A percentile compares a stretch with the other conserved stretches of the same genome.
Conservation (phyloP, 805 yeast species). For the Pichia rugopelliculosa region DNA sequence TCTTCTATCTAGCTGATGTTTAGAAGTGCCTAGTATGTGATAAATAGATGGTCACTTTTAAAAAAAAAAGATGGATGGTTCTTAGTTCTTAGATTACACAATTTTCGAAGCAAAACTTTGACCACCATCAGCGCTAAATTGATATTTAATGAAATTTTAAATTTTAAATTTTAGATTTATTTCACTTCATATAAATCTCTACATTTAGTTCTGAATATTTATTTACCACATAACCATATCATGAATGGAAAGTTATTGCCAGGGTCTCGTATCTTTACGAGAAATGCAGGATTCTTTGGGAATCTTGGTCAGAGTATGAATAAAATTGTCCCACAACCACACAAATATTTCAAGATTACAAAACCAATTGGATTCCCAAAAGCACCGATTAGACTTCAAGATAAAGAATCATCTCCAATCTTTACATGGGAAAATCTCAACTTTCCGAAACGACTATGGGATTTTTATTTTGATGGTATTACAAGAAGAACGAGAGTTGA, state of each 20-base stretch:
- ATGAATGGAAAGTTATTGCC: constrained; percentile 4
- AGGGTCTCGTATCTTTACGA: constrained; percentile 5
- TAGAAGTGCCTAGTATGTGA: too few species aligned
- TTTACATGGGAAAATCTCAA: constrained; percentile 25
- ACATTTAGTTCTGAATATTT: background rate
- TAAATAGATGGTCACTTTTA: background rate
- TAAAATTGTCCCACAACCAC: constrained; percentile 29
- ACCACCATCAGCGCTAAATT: too few species aligned
- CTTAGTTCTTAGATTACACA: too few species aligned
- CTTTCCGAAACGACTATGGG: constrained; percentile 26
- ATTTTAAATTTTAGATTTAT: background rate
- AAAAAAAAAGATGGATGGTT: too few species aligned
- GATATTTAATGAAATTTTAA: too few species aligned
- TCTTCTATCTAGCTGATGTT: background rate
- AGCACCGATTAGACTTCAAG: constrained; percentile 20
- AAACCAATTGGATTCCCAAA: constrained; percentile 28
- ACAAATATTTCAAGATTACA: constrained; percentile 25
- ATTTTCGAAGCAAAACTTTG: too few species aligned
- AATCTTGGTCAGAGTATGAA: constrained; percentile 26
- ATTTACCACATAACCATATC: background rate
- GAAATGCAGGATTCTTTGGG: constrained; percentile 27
- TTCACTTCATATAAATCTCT: background rate
- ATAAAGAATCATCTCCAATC: constrained; percentile 17
- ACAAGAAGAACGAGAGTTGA: constrained; percentile 28
- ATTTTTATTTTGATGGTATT: constrained; percentile 31